Percentiles rank a stretch among this genome's conserved stretches.
Evolutionary conservation across 2,329 filamentous ascomycete genomes (phyloP).

Genomic region (Dryadomyces quercivorus): DNA sequence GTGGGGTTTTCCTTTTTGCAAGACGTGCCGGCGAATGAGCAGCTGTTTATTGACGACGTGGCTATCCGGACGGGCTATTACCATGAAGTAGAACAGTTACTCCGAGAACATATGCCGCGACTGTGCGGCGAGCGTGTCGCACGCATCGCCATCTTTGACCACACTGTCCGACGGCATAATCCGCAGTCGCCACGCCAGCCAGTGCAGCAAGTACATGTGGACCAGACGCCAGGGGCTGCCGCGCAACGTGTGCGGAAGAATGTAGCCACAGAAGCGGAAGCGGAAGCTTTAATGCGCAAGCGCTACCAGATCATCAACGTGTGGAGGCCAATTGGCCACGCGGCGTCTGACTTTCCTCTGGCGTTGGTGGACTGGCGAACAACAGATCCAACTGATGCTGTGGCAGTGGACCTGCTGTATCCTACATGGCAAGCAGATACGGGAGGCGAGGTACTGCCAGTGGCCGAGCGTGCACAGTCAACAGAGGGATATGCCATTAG

Average conservation of each 20-base stretch:
- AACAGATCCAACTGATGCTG: slow-evolving; percentile 43
- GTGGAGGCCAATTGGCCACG: slow-evolving; percentile 54
- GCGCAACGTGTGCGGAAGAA: slow-evolving; percentile 50
- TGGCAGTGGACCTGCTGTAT: slow-evolving; percentile 51
- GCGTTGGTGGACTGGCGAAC: slow-evolving; percentile 53
- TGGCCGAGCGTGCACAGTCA: slow-evolving; percentile 22
- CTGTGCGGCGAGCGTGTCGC: slow-evolving; percentile 26
- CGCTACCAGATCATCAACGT: slow-evolving; percentile 60
- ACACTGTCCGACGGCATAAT: slow-evolving; percentile 50
- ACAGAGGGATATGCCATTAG: slow-evolving; percentile 21
- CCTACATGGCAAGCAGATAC: slow-evolving; percentile 41
- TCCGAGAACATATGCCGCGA: slow-evolving; percentile 35
- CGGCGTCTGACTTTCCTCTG: slow-evolving; percentile 50
- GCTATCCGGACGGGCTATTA: slow-evolving; percentile 48
- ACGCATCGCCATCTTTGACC: slow-evolving; percentile 59
- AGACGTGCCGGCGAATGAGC: slow-evolving; percentile 37
- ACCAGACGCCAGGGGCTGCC: slow-evolving; percentile 54
- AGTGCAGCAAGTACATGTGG: slow-evolving; percentile 59
- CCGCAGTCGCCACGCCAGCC: slow-evolving; percentile 48
- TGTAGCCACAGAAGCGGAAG: slow-evolving; percentile 37
- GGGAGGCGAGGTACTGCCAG: slow-evolving; percentile 44
- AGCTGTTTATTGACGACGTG: slow-evolving; percentile 40
- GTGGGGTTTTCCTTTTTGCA: slow-evolving; percentile 44
- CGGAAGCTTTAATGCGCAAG: slow-evolving; percentile 40
- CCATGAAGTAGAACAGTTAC: slow-evolving; percentile 43